Evolutionary conservation across 2,329 filamentous ascomycete species (phyloP), one percentile per base, ranked within the genome.

Genomic region (Penicillium aurantiogriseum): DNA sequence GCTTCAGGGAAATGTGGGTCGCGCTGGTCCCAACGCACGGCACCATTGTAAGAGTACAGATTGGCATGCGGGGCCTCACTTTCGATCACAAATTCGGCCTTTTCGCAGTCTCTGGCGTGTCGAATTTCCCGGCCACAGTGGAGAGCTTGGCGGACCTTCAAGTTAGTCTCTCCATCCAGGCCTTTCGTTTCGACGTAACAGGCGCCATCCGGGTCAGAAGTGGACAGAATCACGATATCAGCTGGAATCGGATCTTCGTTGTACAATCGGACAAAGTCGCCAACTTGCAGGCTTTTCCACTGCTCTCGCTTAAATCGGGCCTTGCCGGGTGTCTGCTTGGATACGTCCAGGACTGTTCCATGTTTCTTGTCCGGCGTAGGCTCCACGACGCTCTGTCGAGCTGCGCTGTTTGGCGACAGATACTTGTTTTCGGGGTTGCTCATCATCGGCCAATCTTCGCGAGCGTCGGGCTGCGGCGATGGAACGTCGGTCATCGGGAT

Each of bases 101-200:
- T 86, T 76, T 97, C 94, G 74, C 94, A 97, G 71, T 99, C 92
- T 57, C 89, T 86, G 15, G 94, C 94, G 74, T 97, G 92, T 71
- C 88, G 91, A 59, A 99, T 83, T 46, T 85, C 81, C 52, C 89
- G 87, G 13, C 92, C 90, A 69, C 91, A 94, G 62, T 93, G 90
- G 42, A 99, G 82, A 21, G 94, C 91, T 69, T 93, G 90, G 58
- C 94, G 89, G 60, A 97, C 92, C 76, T 99, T 99, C 61, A 99
- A 79, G 69, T 99, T 99, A 2, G 94, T 99, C 77, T 99, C 94
- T 50, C 94, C 94, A 69, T 99, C 94, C 79, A 99, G 74, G 72
- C 96, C 97, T 80, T 97, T 99, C 2, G 94, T 99, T 76, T 99
- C 94, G 23, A 99, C 89, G 68, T 97, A 99, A 76, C 94, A 99